Percentiles rank a stretch among this genome's conserved stretches.
Conservation (phyloP, 441 rosid genomes). For the Adansonia gregorii region DNA sequence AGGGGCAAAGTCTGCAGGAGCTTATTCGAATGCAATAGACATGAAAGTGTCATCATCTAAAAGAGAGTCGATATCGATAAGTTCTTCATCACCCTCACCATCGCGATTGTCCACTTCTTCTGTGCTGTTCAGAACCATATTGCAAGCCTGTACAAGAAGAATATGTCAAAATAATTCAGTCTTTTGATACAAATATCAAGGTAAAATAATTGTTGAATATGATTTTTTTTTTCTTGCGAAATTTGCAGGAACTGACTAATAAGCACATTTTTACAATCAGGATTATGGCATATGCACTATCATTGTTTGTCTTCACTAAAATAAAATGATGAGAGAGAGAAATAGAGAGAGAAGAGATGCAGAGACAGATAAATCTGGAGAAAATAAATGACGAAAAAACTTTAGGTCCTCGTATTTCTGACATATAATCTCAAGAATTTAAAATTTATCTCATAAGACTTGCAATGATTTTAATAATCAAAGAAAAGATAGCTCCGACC, state of each 20-base stretch:
- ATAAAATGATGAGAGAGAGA: too few species aligned
- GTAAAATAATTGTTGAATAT: not conserved
- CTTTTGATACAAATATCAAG: not conserved
- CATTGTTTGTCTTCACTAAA: too few species aligned
- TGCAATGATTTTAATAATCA: not conserved
- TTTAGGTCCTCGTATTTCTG: not conserved
- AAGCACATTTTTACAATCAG: not conserved
- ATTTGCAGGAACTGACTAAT: not conserved
- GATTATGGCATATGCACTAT: not conserved
- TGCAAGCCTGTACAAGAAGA: conserved; percentile 35
- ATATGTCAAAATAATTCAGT: not conserved
- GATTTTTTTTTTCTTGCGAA: not conserved
- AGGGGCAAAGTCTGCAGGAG: not conserved
- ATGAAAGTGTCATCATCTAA: conserved; percentile 68
- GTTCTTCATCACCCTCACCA: conserved; percentile 43
- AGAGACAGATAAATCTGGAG: not conserved
- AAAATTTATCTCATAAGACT: not conserved
- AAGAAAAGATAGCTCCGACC: too few species aligned
- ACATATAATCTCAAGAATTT: not conserved
- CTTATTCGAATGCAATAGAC: conserved; percentile 59
- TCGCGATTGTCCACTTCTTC: conserved; percentile 45
- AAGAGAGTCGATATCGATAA: conserved; percentile 59
- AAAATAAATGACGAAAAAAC: not conserved
- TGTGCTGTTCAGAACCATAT: conserved; percentile 34
- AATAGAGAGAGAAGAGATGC: not conserved